These are phyloP conservation scores for Populus deltoides DNA, from an alignment of 345 rosid species.

Conservation along the genomic window DNA sequence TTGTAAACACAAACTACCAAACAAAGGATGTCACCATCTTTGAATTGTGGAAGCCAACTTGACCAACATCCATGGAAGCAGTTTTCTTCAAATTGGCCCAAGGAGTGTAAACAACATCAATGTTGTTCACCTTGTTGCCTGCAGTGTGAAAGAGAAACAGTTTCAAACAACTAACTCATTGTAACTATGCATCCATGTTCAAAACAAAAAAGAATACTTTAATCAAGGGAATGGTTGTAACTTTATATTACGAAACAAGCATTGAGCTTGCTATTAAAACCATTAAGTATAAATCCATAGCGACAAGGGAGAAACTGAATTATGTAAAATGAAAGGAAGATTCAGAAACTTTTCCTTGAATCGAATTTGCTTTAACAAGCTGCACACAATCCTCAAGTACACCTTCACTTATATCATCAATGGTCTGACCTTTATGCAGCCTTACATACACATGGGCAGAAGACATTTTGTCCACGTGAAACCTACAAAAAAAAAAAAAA, in stretches of 20 bases:
- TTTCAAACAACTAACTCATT: background rate
- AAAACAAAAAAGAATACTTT: background rate
- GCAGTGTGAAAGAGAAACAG: slow-evolving; percentile 4
- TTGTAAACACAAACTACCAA: background rate
- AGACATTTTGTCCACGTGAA: slow-evolving; percentile 98
- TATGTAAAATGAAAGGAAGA: background rate
- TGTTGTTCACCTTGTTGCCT: slow-evolving; percentile 94
- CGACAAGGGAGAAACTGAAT: background rate
- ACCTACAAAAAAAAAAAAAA: slow-evolving; percentile 48
- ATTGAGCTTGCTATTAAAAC: background rate
- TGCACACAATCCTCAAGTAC: slow-evolving; percentile 91
- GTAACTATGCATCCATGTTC: background rate
- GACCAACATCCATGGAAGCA: slow-evolving; percentile 98
- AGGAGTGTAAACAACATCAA: slow-evolving; percentile 95
- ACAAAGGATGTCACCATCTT: slow-evolving; percentile 54
- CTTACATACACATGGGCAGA: slow-evolving; percentile 97
- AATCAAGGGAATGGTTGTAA: background rate
- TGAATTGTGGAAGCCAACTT: slow-evolving; percentile 88
- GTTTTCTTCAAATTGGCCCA: slow-evolving; percentile 96
- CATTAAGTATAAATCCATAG: background rate
- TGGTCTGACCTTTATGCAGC: slow-evolving; percentile 77
- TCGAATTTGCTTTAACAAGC: slow-evolving; percentile 98
- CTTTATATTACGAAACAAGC: background rate
- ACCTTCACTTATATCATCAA: slow-evolving; percentile 83
- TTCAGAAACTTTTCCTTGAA: slow-evolving; percentile 58